Percentiles rank a stretch among this genome's conserved stretches.
These are phyloP conservation scores for Microcera coccophila DNA, from an alignment of 2,329 filamentous ascomycete genomes.

Conservation along the genomic window DNA sequence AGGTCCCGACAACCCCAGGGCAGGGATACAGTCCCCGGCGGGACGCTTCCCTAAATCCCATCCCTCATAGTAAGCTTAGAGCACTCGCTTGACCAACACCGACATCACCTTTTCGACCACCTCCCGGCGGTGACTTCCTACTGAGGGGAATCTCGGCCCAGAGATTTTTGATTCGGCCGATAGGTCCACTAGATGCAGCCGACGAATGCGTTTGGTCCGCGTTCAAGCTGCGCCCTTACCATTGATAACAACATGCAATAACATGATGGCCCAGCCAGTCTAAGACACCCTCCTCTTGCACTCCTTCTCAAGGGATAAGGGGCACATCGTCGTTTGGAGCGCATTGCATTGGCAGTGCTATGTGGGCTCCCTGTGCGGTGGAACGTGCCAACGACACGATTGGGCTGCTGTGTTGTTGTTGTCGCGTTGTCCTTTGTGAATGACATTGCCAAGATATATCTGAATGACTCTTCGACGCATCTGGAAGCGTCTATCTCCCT, in stretches of 20 bases:
- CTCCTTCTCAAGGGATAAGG: constrained; percentile 8
- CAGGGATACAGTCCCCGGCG: neutral
- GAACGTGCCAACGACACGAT: constrained; percentile 24
- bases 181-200: constrained; percentile 8
- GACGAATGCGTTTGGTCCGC: constrained; percentile 10
- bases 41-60: neutral
- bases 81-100: too few relatives aligned
- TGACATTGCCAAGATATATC: constrained; percentile 18
- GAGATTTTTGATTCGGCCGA: constrained; percentile 23
- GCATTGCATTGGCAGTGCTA: constrained; percentile 7
- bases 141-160: constrained; percentile 15
- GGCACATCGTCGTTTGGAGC: constrained; percentile 8
- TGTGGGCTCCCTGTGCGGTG: constrained; percentile 9
- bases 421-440: constrained; percentile 27
- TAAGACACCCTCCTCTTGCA: constrained; percentile 1
- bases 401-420: constrained; percentile 19
- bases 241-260: constrained; percentile 7
- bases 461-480: constrained; percentile 27
- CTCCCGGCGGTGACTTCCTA: constrained; percentile 10
- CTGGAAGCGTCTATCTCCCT: constrained; percentile 21
- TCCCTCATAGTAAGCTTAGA: neutral
- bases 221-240: constrained; percentile 8
- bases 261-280: constrained; percentile 8
- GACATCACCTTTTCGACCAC: too few relatives aligned
- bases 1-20: neutral